phyloP scores from a whole-genome alignment of 2,329 filamentous ascomycete species.

The Verruconis gallopava region DNA sequence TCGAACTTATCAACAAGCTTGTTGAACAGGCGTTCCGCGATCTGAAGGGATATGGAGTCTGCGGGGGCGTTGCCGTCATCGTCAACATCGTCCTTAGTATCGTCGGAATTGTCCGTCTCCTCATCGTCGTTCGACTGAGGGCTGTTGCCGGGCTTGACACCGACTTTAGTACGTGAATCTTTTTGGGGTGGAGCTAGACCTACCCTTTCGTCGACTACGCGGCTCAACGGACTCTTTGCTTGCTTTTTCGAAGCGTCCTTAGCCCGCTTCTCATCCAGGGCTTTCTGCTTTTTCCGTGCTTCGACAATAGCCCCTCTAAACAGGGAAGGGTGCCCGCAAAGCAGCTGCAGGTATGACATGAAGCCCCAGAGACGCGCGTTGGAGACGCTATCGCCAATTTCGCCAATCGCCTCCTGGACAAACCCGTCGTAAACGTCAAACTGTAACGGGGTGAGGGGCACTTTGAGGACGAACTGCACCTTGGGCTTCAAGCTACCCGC shows the following conservation, averaged over 20 bases:
- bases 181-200: no score
- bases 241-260: no score
- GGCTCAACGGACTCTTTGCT: no score
- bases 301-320: constrained; percentile 20
- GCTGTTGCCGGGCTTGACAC: neutral
- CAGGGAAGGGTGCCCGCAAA: constrained; percentile 46
- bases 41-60: neutral
- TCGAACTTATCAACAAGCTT: constrained; percentile 11
- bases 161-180: no score
- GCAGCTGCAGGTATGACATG: constrained; percentile 38
- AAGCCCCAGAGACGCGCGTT: constrained; percentile 41
- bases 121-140: neutral
- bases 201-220: no score
- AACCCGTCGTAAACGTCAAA: constrained; percentile 46
- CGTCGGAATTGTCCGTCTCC: neutral
- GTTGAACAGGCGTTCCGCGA: constrained; percentile 11
- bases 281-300: neutral
- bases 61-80: neutral
- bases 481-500: constrained; percentile 58
- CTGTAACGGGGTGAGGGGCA: constrained; percentile 58
- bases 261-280: neutral
- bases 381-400: constrained; percentile 13
- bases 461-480: constrained; percentile 65
- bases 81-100: neutral
- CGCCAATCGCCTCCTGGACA: constrained; percentile 19